phyloP scores from a whole-genome alignment of 208 protist species.

The Sergeia podlipaevii region DNA sequence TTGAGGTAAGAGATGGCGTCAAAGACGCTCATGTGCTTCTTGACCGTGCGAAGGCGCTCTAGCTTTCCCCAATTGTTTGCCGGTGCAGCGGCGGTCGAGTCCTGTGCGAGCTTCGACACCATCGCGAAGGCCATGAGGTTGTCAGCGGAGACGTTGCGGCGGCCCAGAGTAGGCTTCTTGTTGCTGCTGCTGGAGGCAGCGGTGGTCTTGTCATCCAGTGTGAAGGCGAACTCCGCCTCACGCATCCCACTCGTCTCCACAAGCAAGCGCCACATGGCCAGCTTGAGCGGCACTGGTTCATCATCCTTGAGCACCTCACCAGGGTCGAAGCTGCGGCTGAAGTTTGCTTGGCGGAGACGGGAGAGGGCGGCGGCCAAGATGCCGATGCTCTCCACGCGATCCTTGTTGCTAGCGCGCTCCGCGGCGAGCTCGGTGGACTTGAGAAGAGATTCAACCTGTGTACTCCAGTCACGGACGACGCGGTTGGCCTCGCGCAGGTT shows the following conservation, averaged over 20 bases:
- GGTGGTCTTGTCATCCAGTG: conserved; percentile 29
- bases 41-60: conserved; percentile 41
- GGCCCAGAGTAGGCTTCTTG: not conserved
- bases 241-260: conserved; percentile 61
- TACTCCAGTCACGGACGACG: conserved; percentile 33
- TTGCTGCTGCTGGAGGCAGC: not conserved
- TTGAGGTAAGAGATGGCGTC: conserved; percentile 59
- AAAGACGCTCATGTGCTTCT: conserved; percentile 40
- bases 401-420: conserved; percentile 36
- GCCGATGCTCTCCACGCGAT: conserved; percentile 34
- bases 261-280: conserved; percentile 72
- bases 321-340: conserved; percentile 61
- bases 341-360: conserved; percentile 27
- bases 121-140: conserved; percentile 26
- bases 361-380: conserved; percentile 23
- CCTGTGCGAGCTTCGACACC: conserved; percentile 37
- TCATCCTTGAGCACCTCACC: conserved; percentile 32
- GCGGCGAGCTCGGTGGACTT: conserved; percentile 35
- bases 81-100: conserved; percentile 17
- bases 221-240: conserved; percentile 70
- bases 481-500: conserved; percentile 56
- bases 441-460: conserved; percentile 48
- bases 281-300: conserved; percentile 33
- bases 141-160: conserved; percentile 3
- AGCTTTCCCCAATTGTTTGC: conserved; percentile 48